Percentiles rank a stretch among this genome's conserved stretches.
phyloP scores from a whole-genome alignment of 106 monocot genomes.

The Platanthera zijinensis region DNA sequence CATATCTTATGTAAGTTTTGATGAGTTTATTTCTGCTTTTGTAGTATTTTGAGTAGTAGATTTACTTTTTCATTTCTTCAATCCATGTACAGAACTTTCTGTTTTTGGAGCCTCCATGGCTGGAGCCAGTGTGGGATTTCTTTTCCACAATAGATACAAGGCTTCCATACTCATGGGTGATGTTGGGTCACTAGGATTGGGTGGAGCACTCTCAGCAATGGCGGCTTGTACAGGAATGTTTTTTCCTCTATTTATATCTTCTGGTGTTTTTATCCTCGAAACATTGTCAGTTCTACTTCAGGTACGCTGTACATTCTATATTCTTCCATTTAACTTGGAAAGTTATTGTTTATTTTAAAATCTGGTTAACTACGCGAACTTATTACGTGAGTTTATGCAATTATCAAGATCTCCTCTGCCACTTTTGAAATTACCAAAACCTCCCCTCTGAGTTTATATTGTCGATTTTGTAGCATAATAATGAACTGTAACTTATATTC shows the following conservation, averaged over 20 bases:
- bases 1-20: neutral
- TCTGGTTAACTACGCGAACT: too few species aligned
- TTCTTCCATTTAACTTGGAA: neutral
- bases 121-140: constrained; percentile 83
- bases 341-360: too few species aligned
- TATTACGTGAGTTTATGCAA: too few species aligned
- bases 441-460: too few species aligned
- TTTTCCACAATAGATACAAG: constrained; percentile 74
- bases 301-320: constrained; percentile 28
- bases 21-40: neutral
- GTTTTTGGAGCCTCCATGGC: constrained; percentile 93
- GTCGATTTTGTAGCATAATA: too few species aligned
- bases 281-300: constrained; percentile 43
- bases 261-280: constrained; percentile 55
- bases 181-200: constrained; percentile 70
- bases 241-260: constrained; percentile 65
- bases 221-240: constrained; percentile 93
- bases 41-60: neutral
- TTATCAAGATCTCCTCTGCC: too few species aligned
- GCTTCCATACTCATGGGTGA: constrained; percentile 84
- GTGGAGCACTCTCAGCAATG: constrained; percentile 87
- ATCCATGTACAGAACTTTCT: constrained; percentile 46
- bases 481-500: too few species aligned
- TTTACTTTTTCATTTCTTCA: neutral
- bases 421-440: too few species aligned